These are phyloP conservation scores for Myriosclerotinia duriaeana DNA, from an alignment of 2,329 filamentous ascomycete species.

Conservation along the genomic window DNA sequence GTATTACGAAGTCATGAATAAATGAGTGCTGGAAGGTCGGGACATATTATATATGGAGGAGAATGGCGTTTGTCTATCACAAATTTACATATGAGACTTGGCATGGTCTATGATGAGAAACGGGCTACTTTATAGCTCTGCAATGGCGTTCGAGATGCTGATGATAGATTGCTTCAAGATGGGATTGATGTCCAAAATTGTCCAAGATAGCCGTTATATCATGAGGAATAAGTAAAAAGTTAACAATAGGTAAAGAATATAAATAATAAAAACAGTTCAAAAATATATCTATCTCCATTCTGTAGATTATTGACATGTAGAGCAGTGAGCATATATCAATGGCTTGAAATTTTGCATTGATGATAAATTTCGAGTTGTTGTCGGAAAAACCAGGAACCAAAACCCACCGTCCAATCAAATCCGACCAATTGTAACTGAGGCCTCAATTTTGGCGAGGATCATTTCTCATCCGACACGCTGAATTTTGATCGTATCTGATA, in stretches of 20 bases:
- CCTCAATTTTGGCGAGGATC: constrained; percentile 24
- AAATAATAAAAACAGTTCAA: too few species aligned
- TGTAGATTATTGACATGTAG: neutral
- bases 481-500: constrained; percentile 21
- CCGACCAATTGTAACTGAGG: constrained; percentile 30
- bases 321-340: neutral
- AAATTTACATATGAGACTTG: constrained; percentile 20
- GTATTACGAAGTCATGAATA: constrained; percentile 25
- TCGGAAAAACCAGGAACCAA: constrained; percentile 26
- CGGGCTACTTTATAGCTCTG: constrained; percentile 20
- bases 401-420: constrained; percentile 34
- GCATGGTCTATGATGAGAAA: constrained; percentile 17
- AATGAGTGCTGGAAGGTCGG: constrained; percentile 20
- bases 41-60: constrained; percentile 4
- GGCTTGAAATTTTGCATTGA: constrained; percentile 1
- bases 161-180: constrained; percentile 17
- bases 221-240: neutral
- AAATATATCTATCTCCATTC: neutral
- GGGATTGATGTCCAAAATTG: constrained; percentile 9
- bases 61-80: constrained; percentile 22
- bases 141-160: constrained; percentile 21
- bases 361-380: constrained; percentile 19
- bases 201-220: neutral
- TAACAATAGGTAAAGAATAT: neutral
- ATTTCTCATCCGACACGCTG: constrained; percentile 25